phyloP scores from a whole-genome alignment of 306 rosid species.

The Medicago ruthenica region DNA sequence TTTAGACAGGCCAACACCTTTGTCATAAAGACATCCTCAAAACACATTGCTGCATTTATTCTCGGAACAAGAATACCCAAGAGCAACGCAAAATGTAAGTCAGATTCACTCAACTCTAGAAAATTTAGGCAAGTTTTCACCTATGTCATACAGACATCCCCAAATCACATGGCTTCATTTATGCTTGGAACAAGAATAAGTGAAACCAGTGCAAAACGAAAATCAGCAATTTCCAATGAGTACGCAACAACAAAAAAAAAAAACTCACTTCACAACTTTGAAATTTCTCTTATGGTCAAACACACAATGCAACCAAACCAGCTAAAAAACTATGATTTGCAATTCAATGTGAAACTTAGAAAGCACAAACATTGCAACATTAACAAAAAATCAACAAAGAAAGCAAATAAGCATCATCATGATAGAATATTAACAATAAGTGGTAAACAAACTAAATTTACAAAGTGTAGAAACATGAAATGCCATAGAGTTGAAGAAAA shows the following conservation, averaged over 20 bases:
- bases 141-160: constrained; percentile 3
- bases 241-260: constrained; percentile 28
- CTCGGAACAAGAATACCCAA: neutral
- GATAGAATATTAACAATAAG: constrained; percentile 13
- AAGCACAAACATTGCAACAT: constrained; percentile 34
- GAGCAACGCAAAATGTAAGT: constrained; percentile 14
- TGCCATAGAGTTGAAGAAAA: constrained; percentile 23
- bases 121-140: constrained; percentile 17
- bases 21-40: neutral
- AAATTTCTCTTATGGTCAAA: constrained; percentile 18
- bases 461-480: constrained; percentile 1
- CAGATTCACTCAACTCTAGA: constrained; percentile 17
- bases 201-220: constrained; percentile 21
- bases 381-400: constrained; percentile 22
- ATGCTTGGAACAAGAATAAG: neutral
- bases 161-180: neutral
- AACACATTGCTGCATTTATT: neutral
- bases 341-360: constrained; percentile 16
- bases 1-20: constrained; percentile 15
- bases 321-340: constrained; percentile 32
- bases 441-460: constrained; percentile 4
- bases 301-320: constrained; percentile 20
- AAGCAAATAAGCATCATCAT: constrained; percentile 17
- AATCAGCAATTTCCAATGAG: constrained; percentile 11
- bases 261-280: constrained; percentile 15